phyloP scores from a whole-genome alignment of 1,284 basidiomycete species.

The Exobasidium rhododendri region DNA sequence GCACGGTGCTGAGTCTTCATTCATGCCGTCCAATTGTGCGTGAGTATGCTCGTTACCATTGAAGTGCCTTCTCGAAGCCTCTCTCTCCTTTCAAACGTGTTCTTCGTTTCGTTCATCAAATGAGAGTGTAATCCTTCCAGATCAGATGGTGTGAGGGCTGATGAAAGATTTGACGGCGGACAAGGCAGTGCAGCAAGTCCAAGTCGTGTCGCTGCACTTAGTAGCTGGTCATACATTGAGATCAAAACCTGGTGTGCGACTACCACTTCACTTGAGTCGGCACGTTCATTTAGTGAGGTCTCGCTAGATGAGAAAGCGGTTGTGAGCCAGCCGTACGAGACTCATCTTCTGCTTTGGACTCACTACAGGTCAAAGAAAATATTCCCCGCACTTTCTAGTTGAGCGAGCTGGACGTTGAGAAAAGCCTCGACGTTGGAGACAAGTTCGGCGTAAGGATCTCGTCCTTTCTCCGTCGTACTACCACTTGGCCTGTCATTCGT shows the following conservation, averaged over 20 bases:
- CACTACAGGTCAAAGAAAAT: not conserved
- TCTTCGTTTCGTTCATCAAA: not conserved
- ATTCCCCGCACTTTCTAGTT: not conserved
- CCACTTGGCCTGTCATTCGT: not conserved
- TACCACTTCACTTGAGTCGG: not conserved
- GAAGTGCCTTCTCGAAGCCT: not conserved
- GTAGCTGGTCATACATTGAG: not conserved
- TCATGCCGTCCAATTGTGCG: slow-evolving; percentile 5
- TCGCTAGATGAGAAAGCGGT: not conserved
- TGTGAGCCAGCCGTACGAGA: not conserved
- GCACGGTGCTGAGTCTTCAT: too few relatives aligned
- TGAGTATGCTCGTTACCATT: slow-evolving; percentile 3
- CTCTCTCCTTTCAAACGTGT: not conserved
- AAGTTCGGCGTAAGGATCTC: not conserved
- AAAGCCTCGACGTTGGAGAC: not conserved
- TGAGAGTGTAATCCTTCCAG: not conserved
- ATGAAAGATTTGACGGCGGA: not conserved
- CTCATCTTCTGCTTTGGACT: not conserved
- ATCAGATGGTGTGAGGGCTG: not conserved
- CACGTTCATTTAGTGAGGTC: not conserved
- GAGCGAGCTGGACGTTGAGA: not conserved
- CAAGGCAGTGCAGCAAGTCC: not conserved
- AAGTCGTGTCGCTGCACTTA: not conserved
- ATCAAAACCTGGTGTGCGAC: not conserved
- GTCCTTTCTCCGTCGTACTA: not conserved